Evolutionary conservation across 1,284 basidiomycete species (phyloP), one percentile per base, ranked within the genome.

Genomic region (Puccinia novopanici): DNA sequence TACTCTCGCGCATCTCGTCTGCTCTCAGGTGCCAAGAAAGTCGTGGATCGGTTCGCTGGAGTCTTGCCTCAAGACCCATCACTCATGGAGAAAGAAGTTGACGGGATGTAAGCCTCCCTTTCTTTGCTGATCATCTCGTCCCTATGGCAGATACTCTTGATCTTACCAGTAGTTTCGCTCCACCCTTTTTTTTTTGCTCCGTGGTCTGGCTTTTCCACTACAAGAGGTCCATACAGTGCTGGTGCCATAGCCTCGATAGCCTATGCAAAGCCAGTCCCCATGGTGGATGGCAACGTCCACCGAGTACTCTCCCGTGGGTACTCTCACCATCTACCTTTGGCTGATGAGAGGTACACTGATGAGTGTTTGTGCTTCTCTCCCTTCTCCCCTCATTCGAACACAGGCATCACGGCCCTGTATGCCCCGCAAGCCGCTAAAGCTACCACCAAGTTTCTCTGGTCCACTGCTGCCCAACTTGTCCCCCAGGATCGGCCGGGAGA

Each of bases 181-280:
- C 8, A 2, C 19, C 30, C 45, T 72, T 72, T 52, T 54, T 55
- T 52, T 8, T 34, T 50, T 40, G 8, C 3, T 34, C 12, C 12
- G n/a, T 22, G 48, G 27, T 50, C 30, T 34, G 59, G 2, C 24
- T 6, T 40, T n/a, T 5, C 10, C 15, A 50, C 5, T 50, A 2
- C 19, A 61, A 82, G 81, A 24, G 84, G 84, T 19, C 84, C 83
- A 4, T 84, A 82, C 48, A 81, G 83, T 74, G 91, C 91, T 37
- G 93, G 94, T 27, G 94, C 94, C 10, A 94, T 97, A 81, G 91
- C 90, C 82, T 93, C 92, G 0, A 97, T 97, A 85, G 93, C 93
- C 2, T 95, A 94, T 84, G 92, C 92, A 50, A 89, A 93, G 82
- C 89, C 89, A 81, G 92, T 90, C 13, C 92, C 94, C 19, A 93